Evolutionary conservation across 768 basidiomycete species (phyloP), one percentile per base, ranked within the genome.

Genomic region (Collybiopsis luxurians): DNA sequence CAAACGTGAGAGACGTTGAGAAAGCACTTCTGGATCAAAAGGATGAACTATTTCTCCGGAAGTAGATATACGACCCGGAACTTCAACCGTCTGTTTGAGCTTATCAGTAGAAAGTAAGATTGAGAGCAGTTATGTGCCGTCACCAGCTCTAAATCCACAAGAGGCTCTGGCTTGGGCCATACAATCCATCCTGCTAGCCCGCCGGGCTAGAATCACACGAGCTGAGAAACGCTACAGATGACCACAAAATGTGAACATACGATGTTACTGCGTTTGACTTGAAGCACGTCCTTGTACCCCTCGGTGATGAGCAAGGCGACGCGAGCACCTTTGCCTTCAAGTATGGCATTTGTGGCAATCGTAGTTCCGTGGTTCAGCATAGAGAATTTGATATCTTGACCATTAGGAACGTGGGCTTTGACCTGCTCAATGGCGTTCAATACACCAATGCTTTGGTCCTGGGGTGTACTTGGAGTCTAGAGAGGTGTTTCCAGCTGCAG

Each of bases 301-400:
- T 70, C 67, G 15, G 69, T 69, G 10, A 70, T 65, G 21, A 70
- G 58, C 15, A 70, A 59, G 7, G 66, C 69, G 19, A 69, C 67
- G 13, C 57, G 59, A 17, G 68, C 65, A 13, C 67, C 67, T 30
- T 60, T 67, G 23, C 69, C 67, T 61, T 70, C 69, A 28, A 70
- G 61, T 28, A 70, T 60, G 2, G 69, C 69, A 53, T 70, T 70
- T n/a, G 69, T 70, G 3, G 67, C 69, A 38, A 67, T 59, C 2
- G 67, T 70, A 1, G 67, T 59, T 51, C 67, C 66, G 53, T 67
- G 67, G 48, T 66, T 64, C n/a, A 67, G 59, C 12, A 59, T 52
- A 21, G 50, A 34, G 30, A 67, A 46, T 17, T 48, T 51, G 21
- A 57, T 26, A 30, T 57, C 38, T 17, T 57, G 45, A 26, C 36